A percentile compares a stretch with the other conserved stretches of the same genome.
Conservation (phyloP, 768 basidiomycete species). For the Wakefieldia striispora region DNA sequence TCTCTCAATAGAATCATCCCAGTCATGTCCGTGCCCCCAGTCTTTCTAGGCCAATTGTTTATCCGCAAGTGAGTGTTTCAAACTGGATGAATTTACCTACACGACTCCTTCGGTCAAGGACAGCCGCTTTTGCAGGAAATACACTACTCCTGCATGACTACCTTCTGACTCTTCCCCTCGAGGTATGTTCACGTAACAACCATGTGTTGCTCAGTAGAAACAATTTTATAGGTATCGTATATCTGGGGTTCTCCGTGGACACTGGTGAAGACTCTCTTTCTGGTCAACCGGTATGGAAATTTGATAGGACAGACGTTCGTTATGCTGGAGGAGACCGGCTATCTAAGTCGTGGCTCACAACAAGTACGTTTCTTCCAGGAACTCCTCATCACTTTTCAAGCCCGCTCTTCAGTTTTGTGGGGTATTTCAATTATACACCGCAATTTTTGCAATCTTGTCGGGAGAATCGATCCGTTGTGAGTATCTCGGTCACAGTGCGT, state of each 20-base stretch:
- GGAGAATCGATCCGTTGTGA: conserved; percentile 10
- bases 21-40: conserved; percentile 1
- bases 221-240: conserved; percentile 1
- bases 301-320: conserved; percentile 21
- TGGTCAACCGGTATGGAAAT: conserved; percentile 14
- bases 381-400: not conserved
- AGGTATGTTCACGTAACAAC: conserved; percentile 14
- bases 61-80: conserved; percentile 17
- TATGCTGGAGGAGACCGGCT: conserved; percentile 21
- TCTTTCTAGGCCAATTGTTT: conserved; percentile 8
- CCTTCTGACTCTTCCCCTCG: conserved; percentile 25
- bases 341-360: conserved; percentile 12
- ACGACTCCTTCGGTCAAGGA: conserved; percentile 3
- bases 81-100: not conserved
- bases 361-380: not conserved
- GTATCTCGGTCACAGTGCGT: not conserved
- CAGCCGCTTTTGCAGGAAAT: conserved; percentile 14
- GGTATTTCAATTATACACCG: not conserved
- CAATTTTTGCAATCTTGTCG: not conserved
- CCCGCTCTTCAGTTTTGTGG: not conserved
- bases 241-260: conserved; percentile 14
- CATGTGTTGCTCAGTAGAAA: too few relatives aligned
- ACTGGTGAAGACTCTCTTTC: conserved; percentile 5
- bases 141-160: conserved; percentile 26
- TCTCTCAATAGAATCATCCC: too few relatives aligned